Base-by-base conservation (phyloP, 2,329 filamentous ascomycete genomes). In the Colletotrichum sp. region DNA sequence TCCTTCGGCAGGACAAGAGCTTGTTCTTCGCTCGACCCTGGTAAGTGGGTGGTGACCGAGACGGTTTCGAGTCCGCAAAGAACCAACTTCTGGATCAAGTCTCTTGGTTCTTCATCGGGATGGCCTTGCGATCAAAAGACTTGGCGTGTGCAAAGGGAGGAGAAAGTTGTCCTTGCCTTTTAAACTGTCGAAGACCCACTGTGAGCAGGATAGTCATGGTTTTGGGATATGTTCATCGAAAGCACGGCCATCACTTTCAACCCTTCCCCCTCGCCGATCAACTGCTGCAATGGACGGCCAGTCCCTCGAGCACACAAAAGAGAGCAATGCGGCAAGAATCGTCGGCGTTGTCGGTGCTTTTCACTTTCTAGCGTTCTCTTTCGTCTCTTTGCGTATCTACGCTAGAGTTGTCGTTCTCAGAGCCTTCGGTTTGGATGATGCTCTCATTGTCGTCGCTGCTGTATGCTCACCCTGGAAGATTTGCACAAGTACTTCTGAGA, bases 391-490 rank as follows among this genome's bases (percentile, higher is more conserved):
- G 34, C 78, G 81, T 7, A 76, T 81, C n/a, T 82, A 81, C 60
- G 79, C 79, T 18, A 77, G 80, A 13, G 57, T 79, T 18, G 63
- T 78, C 15, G 63, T 82, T 8, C 78, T 81, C 21, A 77, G 79
- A 1, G 79, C 78, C 3, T 82, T 81, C 68, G 80, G 80, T n/a
- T 75, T 78, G 28, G 81, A 82, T 66, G 81, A 82, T 76, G 77
- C 77, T 0, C 77, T 82, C 32, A 81, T 82, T 67, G 74, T 79
- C 12, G 36, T 79, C 16, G 77, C 79, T 64, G 44, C 21, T 13
- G 81, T 81, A 76, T 69, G 77, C 67, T 13, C 4, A 32, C 1
- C n/a, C 44, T 21, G n/a, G 1, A 7, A 13, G 9, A 13, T 4
- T 12, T 9, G 52, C 18, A 9, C 34, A 5, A 5, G 6, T 10